Base-by-base conservation (phyloP, 164 flowering plant genomes). In the Taxillus chinensis region DNA sequence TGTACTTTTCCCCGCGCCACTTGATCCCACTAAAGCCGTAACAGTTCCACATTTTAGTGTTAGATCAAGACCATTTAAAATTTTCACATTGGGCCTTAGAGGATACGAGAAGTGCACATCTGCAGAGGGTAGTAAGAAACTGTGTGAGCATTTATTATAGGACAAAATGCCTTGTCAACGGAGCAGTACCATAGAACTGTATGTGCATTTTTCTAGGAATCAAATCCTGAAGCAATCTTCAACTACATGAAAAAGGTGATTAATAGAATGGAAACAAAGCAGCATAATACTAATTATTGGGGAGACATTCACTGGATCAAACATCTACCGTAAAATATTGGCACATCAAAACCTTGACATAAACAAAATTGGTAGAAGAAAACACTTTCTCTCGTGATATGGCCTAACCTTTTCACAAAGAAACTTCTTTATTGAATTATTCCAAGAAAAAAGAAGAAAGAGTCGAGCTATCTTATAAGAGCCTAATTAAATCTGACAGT, bases 1-100 rank as follows among this genome's bases (percentile, higher is more conserved):
- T 70, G 98, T 93, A 72, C 97, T 93, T 75, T 93, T 93, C 39
- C 96, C 98, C 13, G 98, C 84, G 69, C 98, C 96, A 75, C 98
- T 93, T 57, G 92, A 71, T 16, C 98, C 98, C 56, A 93, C 98
- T 38, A 93, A 76, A 74, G 98, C 98, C 60, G 95, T 93, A 53
- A 90, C 74, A 41, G 83, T 79, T 71, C 98, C 97, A 76, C 83
- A 80, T 74, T 82, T 90, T 38, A 93, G 70, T 5, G 76, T 77
- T 61, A 93, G 72, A 79, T 83, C 79, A 52, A 93, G 79, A 51
- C 90, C 96, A 54, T 49, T 80, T 41, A 90, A 68, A 63, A 93
- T 71, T 75, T 82, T 85, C 46, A 88, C 90, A 69, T 93, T 97
- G 63, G 96, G 86, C 57, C 98, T 76, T 72, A 88, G 60, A 58